Evolutionary conservation across 2,329 filamentous ascomycete genomes (phyloP).

Genomic region (Aspergillus novoparasiticus): DNA sequence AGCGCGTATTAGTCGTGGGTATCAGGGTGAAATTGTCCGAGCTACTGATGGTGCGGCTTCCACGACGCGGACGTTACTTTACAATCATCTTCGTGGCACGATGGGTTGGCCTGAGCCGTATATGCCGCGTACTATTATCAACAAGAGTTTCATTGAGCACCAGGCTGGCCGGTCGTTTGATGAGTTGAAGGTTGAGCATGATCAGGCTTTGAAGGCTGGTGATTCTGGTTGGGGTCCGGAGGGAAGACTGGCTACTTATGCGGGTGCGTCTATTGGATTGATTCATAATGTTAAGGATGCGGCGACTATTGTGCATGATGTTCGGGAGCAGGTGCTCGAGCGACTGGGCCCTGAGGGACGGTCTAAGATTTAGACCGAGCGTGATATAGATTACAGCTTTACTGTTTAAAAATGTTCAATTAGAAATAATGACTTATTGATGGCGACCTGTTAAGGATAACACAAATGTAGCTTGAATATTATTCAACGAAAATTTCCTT

Average conservation of each 20-base stretch:
- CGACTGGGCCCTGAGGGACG: background rate
- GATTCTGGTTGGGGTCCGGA: slow-evolving; percentile 53
- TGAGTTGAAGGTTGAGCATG: slow-evolving; percentile 48
- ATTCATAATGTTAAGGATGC: slow-evolving; percentile 46
- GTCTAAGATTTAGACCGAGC: background rate
- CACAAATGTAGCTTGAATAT: background rate
- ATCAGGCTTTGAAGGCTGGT: slow-evolving; percentile 42
- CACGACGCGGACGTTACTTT: slow-evolving; percentile 56
- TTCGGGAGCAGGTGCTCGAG: slow-evolving; percentile 1
- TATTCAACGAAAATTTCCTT: background rate
- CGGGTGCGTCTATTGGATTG: slow-evolving; percentile 51
- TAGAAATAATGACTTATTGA: background rate
- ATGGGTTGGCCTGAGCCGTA: slow-evolving; percentile 63
- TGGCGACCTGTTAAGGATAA: background rate
- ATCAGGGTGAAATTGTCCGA: slow-evolving; percentile 54
- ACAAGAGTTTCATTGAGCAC: slow-evolving; percentile 54
- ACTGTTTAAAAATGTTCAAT: background rate
- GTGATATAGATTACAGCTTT: background rate
- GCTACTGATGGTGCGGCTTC: slow-evolving; percentile 55
- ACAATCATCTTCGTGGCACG: slow-evolving; percentile 59
- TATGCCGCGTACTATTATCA: slow-evolving; percentile 61
- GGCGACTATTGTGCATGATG: slow-evolving; percentile 39
- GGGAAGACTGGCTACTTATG: slow-evolving; percentile 55
- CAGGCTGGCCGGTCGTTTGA: slow-evolving; percentile 47
- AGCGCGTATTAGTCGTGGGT: slow-evolving; percentile 54